Conservation (phyloP, 139 green algal species). For the Picochlorum sp. region DNA sequence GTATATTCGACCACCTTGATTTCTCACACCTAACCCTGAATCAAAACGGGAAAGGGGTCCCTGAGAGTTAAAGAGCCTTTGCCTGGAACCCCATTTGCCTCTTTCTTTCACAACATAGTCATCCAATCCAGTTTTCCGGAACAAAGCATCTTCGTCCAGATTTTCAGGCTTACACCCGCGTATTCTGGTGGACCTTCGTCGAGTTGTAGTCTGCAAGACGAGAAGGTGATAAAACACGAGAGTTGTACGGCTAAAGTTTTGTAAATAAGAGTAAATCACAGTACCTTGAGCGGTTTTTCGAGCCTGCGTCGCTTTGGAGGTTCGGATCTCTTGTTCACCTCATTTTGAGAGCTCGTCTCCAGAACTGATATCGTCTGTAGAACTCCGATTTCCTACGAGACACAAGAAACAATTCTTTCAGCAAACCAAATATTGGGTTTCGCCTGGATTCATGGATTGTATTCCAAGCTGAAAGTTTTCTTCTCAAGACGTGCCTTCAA, state of each 20-base stretch:
- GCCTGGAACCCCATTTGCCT: neutral
- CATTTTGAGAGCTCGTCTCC: too few relatives aligned
- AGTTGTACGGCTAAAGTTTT: too few relatives aligned
- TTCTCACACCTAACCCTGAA: conserved; percentile 49
- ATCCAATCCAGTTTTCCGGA: conserved; percentile 3
- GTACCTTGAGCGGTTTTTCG: too few relatives aligned
- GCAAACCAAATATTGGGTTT: too few relatives aligned
- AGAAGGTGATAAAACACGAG: too few relatives aligned
- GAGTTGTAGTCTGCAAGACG: too few relatives aligned
- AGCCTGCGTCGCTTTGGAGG: too few relatives aligned
- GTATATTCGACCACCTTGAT: conserved; percentile 62
- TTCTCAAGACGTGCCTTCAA: conserved; percentile 38
- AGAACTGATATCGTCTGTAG: neutral
- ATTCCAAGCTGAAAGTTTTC: too few relatives aligned
- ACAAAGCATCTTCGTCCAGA: conserved; percentile 13
- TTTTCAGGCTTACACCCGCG: neutral
- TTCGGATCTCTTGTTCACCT: too few relatives aligned
- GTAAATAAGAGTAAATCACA: too few relatives aligned
- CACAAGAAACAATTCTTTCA: neutral
- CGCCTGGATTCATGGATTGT: too few relatives aligned
- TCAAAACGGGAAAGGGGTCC: conserved; percentile 33
- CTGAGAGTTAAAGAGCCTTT: too few relatives aligned
- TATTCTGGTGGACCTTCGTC: neutral
- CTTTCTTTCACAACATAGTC: neutral
- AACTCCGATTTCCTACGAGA: neutral